Conservation (phyloP, 2,329 filamentous ascomycete species). For the Xylariaceae sp. region DNA sequence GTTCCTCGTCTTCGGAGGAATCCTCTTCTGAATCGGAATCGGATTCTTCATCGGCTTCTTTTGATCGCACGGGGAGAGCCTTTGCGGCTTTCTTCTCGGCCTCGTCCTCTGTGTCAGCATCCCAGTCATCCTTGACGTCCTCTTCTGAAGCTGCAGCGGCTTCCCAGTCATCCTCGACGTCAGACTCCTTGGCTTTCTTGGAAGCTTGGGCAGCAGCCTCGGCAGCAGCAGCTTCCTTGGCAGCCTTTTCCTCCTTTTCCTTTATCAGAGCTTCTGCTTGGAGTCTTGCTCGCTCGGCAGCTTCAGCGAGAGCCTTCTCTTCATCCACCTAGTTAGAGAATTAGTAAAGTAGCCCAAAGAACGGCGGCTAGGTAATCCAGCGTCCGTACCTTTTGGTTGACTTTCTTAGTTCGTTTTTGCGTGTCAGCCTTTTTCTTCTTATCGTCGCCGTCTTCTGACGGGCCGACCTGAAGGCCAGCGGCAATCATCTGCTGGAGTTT, state of each 20-base stretch:
- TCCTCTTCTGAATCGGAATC: conserved; percentile 53
- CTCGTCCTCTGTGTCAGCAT: conserved; percentile 77
- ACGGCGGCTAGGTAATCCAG: background rate
- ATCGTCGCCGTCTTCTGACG: conserved; percentile 49
- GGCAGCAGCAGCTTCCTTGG: conserved; percentile 52
- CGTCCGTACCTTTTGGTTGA: conserved; percentile 47
- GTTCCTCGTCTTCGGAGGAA: conserved; percentile 67
- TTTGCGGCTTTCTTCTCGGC: conserved; percentile 41
- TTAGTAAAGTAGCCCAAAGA: background rate
- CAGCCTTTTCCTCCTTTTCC: conserved; percentile 59
- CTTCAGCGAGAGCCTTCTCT: conserved; percentile 73
- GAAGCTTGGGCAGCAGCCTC: conserved; percentile 52
- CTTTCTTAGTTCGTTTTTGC: conserved; percentile 66
- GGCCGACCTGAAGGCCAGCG: conserved; percentile 69
- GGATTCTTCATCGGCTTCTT: conserved; percentile 38
- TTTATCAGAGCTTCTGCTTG: conserved; percentile 66
- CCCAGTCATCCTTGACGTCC: conserved; percentile 91
- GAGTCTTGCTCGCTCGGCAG: conserved; percentile 63
- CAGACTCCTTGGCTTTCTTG: conserved; percentile 52
- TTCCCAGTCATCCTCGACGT: conserved; percentile 83
- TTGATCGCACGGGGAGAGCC: conserved; percentile 30
- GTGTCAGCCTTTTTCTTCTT: conserved; percentile 77
- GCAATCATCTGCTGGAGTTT: conserved; percentile 84
- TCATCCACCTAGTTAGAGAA: conserved; percentile 59
- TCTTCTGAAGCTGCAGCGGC: conserved; percentile 71